Evolutionary conservation across 148 eudicot species (phyloP), one percentile per base, ranked within the genome.

Genomic region (Beta vulgaris): DNA sequence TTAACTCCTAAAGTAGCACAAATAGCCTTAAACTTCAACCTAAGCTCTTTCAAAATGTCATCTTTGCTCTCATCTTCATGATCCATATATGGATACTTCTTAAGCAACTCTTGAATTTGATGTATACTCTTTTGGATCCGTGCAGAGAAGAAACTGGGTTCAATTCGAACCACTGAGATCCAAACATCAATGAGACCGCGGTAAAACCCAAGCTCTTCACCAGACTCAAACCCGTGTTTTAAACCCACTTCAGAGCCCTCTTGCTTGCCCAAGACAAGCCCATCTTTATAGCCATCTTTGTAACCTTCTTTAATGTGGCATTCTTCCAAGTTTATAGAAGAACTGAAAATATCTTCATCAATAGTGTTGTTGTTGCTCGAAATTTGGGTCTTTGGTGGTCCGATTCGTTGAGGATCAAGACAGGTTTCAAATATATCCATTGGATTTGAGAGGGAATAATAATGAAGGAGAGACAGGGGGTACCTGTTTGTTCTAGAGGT

Each of bases 181-280:
- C 97, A 93, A 1, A 93, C 84, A 34, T 87, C 88, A 11, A 90
- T 75, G 31, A 89, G 80, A 55, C 95, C 93, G 48, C 87, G 81
- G 78, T 93, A 93, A 46, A 91, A 90, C 35, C 98, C 97, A 37
- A 94, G 73, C 72, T 94, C 97, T 69, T 90, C 84, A 40, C 98
- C 97, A 12, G 72, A 66, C 61, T 86, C 80, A 61, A 91, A 91
- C 53, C 97, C 98, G 29, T 82, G 86, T 75, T 86, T 88, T 29
- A 91, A 82, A 23, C 98, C 98, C 68, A 91, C 97, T 67, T 89
- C 76, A n/a, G 77, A 83, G 4, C 91, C 98, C 23, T 91, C 93
- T 48, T 85, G 82, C 76, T 77, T 86, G 6, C 93, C 96, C 10
- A 83, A 61, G 61, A 36, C 67, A 16, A 87, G 72, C 26, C 93